A percentile compares a stretch with the other conserved stretches of the same genome.
phyloP scores from a whole-genome alignment of 2,329 filamentous ascomycete species.

The Epichloe sibirici region DNA sequence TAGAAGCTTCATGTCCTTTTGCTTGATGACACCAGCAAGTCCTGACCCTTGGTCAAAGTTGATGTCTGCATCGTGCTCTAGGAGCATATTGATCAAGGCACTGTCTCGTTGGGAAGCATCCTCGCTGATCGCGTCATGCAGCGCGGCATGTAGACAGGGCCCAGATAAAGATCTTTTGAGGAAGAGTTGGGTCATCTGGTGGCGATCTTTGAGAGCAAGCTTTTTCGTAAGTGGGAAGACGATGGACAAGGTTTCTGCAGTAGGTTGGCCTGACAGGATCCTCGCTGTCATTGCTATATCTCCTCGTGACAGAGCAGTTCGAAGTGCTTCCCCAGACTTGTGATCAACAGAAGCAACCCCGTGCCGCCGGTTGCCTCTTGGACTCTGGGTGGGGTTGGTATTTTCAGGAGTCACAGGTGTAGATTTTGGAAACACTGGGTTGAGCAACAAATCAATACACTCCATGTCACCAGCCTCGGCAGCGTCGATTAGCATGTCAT shows the following conservation, averaged over 20 bases:
- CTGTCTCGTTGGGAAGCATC: constrained; percentile 35
- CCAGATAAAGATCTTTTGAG: constrained; percentile 35
- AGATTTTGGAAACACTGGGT: constrained; percentile 29
- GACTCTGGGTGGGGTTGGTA: constrained; percentile 11
- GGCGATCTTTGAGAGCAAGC: constrained; percentile 30
- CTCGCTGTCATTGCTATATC: constrained; percentile 31
- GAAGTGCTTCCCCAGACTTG: constrained; percentile 37
- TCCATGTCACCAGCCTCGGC: constrained; percentile 34
- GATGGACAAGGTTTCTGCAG: constrained; percentile 31
- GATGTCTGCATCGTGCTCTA: constrained; percentile 40
- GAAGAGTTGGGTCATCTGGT: constrained; percentile 37
- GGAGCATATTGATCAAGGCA: constrained; percentile 37
- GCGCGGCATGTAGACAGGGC: constrained; percentile 32
- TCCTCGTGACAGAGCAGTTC: constrained; percentile 33
- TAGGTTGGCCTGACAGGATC: constrained; percentile 35
- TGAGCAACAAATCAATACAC: constrained; percentile 37
- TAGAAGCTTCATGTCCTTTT: constrained; percentile 35
- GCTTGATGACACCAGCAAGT: constrained; percentile 34
- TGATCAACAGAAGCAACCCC: constrained; percentile 40
- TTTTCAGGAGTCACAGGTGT: constrained; percentile 7
- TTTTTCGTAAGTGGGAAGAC: constrained; percentile 36
- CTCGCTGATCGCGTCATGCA: constrained; percentile 41
- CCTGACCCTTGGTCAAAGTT: constrained; percentile 41
- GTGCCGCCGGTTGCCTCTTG: constrained; percentile 23
- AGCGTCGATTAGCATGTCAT: constrained; percentile 39